Evolutionary conservation across 352 stramenopile species (phyloP).

Genomic region (Thalassiosira sp.): DNA sequence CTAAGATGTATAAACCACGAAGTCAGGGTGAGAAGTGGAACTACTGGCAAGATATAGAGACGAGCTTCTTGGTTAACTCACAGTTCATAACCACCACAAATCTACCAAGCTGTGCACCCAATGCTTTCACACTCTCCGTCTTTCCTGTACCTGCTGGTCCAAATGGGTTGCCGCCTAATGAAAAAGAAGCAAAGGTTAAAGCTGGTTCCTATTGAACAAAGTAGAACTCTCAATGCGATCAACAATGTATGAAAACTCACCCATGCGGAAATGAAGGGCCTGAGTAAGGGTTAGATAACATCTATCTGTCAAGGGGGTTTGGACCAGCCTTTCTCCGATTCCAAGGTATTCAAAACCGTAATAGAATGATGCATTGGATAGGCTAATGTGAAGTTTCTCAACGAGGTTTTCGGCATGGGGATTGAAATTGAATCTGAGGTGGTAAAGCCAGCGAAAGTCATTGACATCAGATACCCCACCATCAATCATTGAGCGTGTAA

Average conservation of each 20-base stretch:
- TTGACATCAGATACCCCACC: slow-evolving; percentile 84
- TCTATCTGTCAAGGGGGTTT: slow-evolving; percentile 99
- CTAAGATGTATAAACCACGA: slow-evolving; percentile 8
- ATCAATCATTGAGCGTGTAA: slow-evolving; percentile 91
- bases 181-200: neutral
- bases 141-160: slow-evolving; percentile 99
- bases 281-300: slow-evolving; percentile 99
- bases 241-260: slow-evolving; percentile 50
- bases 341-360: slow-evolving; percentile 99
- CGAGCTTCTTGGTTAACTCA: slow-evolving; percentile 25
- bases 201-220: neutral
- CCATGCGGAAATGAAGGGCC: slow-evolving; percentile 98
- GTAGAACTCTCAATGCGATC: neutral
- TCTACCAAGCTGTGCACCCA: slow-evolving; percentile 96
- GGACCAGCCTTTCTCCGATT: slow-evolving; percentile 98
- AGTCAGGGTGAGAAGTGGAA: neutral
- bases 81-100: slow-evolving; percentile 99
- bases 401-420: slow-evolving; percentile 83
- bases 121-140: slow-evolving; percentile 99
- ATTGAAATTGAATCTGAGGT: slow-evolving; percentile 97
- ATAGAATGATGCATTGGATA: slow-evolving; percentile 97
- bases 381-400: slow-evolving; percentile 93
- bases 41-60: neutral
- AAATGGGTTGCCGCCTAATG: slow-evolving; percentile 86
- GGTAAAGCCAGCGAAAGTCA: slow-evolving; percentile 99